Conservation (phyloP, 345 rosid species). For the Ricinus communis region DNA sequence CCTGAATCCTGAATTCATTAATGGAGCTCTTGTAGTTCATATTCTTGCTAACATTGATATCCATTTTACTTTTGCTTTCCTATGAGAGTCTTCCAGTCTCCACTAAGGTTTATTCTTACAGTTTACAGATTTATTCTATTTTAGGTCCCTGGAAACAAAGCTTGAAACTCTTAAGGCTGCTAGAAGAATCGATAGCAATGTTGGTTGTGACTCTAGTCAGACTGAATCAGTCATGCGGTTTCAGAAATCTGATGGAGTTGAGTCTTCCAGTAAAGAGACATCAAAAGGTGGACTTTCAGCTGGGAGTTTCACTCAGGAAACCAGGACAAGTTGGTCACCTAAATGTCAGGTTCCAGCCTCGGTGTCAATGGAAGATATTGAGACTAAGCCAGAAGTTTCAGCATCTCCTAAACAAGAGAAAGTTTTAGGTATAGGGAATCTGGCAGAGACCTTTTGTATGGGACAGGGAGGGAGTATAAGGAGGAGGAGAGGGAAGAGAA, state of each 20-base stretch:
- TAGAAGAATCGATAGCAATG: constrained; percentile 35
- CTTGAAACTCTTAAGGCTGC: constrained; percentile 69
- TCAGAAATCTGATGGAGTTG: constrained; percentile 51
- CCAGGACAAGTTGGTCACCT: constrained; percentile 52
- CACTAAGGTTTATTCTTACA: background rate
- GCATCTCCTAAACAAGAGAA: constrained; percentile 34
- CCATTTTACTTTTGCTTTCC: background rate
- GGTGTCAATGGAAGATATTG: constrained; percentile 34
- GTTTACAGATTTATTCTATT: constrained; percentile 13
- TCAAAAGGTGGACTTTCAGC: constrained; percentile 72
- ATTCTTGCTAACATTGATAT: background rate
- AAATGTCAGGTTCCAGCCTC: constrained; percentile 38
- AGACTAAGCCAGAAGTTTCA: constrained; percentile 39
- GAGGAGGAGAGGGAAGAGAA: constrained; percentile 82
- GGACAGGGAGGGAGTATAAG: constrained; percentile 47
- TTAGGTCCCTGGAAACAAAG: constrained; percentile 74
- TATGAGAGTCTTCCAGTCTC: constrained; percentile 2
- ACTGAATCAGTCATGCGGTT: constrained; percentile 59
- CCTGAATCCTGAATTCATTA: background rate
- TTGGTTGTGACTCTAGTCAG: constrained; percentile 56
- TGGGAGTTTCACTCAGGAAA: constrained; percentile 75
- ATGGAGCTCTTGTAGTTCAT: background rate
- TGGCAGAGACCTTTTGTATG: constrained; percentile 33
- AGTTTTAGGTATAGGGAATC: constrained; percentile 32
- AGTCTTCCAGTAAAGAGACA: constrained; percentile 56